Conservation (phyloP, 179 eudicot species). For the Camellia oleifera region DNA sequence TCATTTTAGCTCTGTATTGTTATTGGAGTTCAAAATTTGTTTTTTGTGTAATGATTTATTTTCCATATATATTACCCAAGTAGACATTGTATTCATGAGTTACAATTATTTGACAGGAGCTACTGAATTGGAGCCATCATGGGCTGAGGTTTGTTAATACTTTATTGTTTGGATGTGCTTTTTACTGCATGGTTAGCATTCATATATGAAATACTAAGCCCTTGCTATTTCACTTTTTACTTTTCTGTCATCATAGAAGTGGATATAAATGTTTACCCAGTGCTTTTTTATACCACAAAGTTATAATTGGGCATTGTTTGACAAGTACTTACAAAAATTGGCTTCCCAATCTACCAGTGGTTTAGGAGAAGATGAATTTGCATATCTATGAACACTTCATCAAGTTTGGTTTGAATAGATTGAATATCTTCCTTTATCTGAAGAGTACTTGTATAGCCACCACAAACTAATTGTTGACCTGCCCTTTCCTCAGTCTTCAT, state of each 20-base stretch:
- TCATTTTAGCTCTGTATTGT: neutral
- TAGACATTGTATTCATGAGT: slow-evolving; percentile 3
- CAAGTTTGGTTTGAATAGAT: too few relatives aligned
- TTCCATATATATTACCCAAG: neutral
- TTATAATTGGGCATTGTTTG: neutral
- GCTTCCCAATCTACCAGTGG: neutral
- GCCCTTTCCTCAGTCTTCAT: too few relatives aligned
- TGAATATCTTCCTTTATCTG: too few relatives aligned
- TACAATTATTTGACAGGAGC: slow-evolving; percentile 60
- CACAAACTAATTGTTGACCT: too few relatives aligned
- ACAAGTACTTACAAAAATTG: neutral
- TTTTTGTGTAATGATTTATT: neutral
- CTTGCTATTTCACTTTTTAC: neutral
- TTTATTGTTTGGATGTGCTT: neutral
- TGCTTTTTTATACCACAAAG: neutral
- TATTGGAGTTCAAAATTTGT: neutral
- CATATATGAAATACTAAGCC: neutral
- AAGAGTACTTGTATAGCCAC: too few relatives aligned
- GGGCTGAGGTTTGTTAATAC: slow-evolving; percentile 77
- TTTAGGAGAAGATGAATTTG: too few relatives aligned
- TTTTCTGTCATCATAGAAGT: neutral
- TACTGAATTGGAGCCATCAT: slow-evolving; percentile 69
- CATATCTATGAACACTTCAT: too few relatives aligned
- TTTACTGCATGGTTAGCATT: neutral
- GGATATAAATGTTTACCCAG: neutral